Evolutionary conservation across 208 protist genomes (phyloP).

Genomic region (Leptomonas pyrrhocoris): DNA sequence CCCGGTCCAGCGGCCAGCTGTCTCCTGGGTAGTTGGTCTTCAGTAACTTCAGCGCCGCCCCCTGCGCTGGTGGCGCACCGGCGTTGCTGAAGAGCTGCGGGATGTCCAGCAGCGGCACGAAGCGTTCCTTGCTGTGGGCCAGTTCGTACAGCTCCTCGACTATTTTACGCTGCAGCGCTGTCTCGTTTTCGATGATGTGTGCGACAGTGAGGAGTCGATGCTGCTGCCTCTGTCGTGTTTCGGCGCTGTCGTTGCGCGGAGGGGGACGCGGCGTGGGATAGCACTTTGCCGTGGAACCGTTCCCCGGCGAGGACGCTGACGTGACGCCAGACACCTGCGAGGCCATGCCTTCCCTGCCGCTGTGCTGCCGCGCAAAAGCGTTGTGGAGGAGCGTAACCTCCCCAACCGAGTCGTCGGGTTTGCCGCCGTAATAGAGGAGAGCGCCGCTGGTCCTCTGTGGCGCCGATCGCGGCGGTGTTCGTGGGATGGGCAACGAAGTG

Average conservation of each 20-base stretch:
- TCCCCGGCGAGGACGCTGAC: neutral
- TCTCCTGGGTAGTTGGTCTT: slow-evolving; percentile 12
- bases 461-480: neutral
- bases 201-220: slow-evolving; percentile 42
- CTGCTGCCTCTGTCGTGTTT: slow-evolving; percentile 30
- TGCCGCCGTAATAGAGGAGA: neutral
- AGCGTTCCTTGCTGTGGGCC: slow-evolving; percentile 39
- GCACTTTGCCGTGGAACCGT: neutral
- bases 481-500: neutral
- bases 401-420: slow-evolving; percentile 3
- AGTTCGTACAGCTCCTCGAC: slow-evolving; percentile 43
- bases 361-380: slow-evolving; percentile 4
- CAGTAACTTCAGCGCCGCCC: neutral
- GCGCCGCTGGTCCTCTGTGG: neutral
- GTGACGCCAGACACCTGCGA: neutral
- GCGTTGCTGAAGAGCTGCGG: slow-evolving; percentile 37
- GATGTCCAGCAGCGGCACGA: slow-evolving; percentile 53
- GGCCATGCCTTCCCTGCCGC: neutral
- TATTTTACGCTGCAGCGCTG: slow-evolving; percentile 35
- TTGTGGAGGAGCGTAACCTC: neutral
- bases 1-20: slow-evolving; percentile 33
- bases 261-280: slow-evolving; percentile 2
- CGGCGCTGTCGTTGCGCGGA: neutral
- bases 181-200: slow-evolving; percentile 48
- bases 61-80: neutral